A percentile compares a stretch with the other conserved stretches of the same genome.
Conservation (phyloP, 2,329 filamentous ascomycete genomes). For the Penicillium fuscoglaucum region DNA sequence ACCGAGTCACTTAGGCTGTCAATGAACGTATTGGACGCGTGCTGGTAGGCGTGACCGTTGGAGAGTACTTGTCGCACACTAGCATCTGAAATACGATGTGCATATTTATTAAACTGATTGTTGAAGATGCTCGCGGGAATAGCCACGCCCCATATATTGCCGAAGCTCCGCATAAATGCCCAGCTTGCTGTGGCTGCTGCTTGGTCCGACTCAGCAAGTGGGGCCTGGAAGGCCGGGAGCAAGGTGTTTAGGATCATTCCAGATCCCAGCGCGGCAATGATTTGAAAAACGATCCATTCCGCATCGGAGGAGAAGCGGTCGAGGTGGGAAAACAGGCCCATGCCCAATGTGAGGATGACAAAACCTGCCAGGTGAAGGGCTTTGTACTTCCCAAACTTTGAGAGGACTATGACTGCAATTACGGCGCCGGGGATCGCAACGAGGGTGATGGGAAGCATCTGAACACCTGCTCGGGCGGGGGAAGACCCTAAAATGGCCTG, state of each 20-base stretch:
- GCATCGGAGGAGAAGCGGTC: conserved; percentile 38
- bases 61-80: neutral
- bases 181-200: conserved; percentile 24
- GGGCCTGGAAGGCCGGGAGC: conserved; percentile 28
- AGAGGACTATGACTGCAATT: conserved; percentile 23
- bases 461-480: conserved; percentile 31
- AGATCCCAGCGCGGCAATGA: conserved; percentile 20
- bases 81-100: neutral
- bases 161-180: conserved; percentile 29
- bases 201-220: conserved; percentile 22
- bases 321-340: conserved; percentile 45
- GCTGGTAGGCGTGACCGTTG: neutral
- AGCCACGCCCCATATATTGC: conserved; percentile 24
- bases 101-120: neutral
- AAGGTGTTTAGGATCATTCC: conserved; percentile 22
- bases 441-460: conserved; percentile 21
- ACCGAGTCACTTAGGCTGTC: neutral
- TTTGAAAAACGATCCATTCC: conserved; percentile 39
- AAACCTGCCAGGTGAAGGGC: conserved; percentile 41
- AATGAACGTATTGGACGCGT: neutral
- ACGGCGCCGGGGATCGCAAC: conserved; percentile 21
- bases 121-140: neutral
- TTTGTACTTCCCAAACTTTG: conserved; percentile 31
- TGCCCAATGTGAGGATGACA: conserved; percentile 41
- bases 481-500: conserved; percentile 38